Evolutionary conservation across 2,329 filamentous ascomycete species (phyloP), one percentile per base, ranked within the genome.

Genomic region (Ceratocystis cubensis): DNA sequence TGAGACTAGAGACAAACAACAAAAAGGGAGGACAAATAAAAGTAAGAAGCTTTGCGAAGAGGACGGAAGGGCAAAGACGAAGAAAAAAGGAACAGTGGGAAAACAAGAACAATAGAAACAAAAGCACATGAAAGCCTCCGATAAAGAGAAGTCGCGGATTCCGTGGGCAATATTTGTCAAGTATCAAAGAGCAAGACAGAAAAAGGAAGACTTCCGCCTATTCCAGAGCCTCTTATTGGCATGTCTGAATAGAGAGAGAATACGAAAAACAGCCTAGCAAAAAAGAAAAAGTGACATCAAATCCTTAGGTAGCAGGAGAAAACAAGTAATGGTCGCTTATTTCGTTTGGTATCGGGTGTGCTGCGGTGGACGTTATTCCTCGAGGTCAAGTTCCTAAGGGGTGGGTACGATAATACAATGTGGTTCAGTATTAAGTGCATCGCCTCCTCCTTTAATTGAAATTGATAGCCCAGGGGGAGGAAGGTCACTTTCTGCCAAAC

Each of bases 401-500:
- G 56, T 30, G 56, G 37, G 17, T 59, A 59, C 56, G 30, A 59
- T 37, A 59, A 59, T 59, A 59, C 56, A 37, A 25, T 59, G 28
- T 25, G 33, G 56, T 59, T 59, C 56, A 37, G 56, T 30, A 59
- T 33, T 59, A 30, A 59, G 28, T 59, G 56, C 53, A 57, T 57
- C 53, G 53, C 53, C 53, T 57, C 53, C 56, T 59, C 56, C 56
- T 59, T 59, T 59, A 59, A 59, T 17, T 59, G 28, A 59, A 59
- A 59, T 59, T 59, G 56, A 59, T 37, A 37, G 56, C 56, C 56
- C 56, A 37, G 56, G 56, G 56, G 56, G 22, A 30, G 53, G 28
- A 22, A 30, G 13, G 28, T 8, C 56, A n/a, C 28, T 59, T 53
- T 59, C 17, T 59, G 25, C 17, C 28, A 37, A 41, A 8, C 17